These are phyloP conservation scores for Kandelia obovata DNA, from an alignment of 345 rosid species.

Conservation along the genomic window DNA sequence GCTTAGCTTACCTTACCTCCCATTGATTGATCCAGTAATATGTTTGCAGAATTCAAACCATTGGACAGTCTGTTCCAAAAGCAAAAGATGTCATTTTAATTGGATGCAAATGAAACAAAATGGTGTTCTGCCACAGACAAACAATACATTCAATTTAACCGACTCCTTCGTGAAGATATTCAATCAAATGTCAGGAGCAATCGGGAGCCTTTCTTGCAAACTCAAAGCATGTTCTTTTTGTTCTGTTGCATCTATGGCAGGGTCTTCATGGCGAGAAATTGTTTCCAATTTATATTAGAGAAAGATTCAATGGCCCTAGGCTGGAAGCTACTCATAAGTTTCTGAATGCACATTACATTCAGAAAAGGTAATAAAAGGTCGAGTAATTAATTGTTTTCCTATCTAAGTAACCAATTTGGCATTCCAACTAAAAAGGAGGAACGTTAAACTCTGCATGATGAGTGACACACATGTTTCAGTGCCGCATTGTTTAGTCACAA, in stretches of 20 bases:
- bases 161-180: conserved; percentile 96
- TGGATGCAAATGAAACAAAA: not conserved
- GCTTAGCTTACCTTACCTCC: conserved; percentile 67
- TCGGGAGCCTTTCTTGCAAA: conserved; percentile 86
- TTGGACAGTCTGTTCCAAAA: conserved; percentile 67
- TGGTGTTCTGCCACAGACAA: not conserved
- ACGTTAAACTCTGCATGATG: too few relatives aligned
- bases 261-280: not conserved
- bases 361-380: too few relatives aligned
- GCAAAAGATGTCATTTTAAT: conserved; percentile 3
- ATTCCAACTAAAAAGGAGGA: too few relatives aligned
- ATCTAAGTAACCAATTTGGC: too few relatives aligned
- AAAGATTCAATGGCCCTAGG: not conserved
- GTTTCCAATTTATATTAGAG: not conserved
- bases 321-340: not conserved
- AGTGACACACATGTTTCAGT: too few relatives aligned
- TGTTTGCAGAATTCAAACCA: conserved; percentile 94
- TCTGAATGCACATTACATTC: too few relatives aligned
- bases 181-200: conserved; percentile 79
- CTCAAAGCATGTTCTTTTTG: conserved; percentile 43
- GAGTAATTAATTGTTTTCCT: too few relatives aligned
- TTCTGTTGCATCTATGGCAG: conserved; percentile 33
- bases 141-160: conserved; percentile 5
- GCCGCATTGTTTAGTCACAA: too few relatives aligned
- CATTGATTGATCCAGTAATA: conserved; percentile 78